These are phyloP conservation scores for Poterioochromonas sp. DNA, from an alignment of 352 stramenopile genomes.

Conservation along the genomic window DNA sequence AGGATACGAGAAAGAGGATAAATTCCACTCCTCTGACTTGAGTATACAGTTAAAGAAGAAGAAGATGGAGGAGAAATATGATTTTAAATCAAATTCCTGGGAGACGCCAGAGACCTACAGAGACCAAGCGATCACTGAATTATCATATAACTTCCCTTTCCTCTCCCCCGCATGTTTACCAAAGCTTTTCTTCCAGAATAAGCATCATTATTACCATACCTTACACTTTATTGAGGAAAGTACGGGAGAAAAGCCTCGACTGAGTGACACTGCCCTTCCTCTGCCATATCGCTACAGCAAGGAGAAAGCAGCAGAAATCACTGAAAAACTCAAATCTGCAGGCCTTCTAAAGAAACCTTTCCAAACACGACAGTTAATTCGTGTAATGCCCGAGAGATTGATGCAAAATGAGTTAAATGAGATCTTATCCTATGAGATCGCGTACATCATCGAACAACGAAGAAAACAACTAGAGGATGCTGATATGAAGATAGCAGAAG, in stretches of 20 bases:
- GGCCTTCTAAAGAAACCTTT: background rate
- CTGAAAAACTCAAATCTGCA: no score
- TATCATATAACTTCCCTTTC: conserved; percentile 1
- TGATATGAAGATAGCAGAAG: background rate
- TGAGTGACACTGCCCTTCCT: background rate
- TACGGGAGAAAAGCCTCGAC: background rate
- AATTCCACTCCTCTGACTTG: background rate
- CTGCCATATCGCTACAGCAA: background rate
- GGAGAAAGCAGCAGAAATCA: background rate
- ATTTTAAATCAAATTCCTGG: background rate
- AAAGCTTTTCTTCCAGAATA: background rate
- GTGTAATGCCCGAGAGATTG: no score
- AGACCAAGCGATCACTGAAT: background rate
- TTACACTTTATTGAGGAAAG: background rate
- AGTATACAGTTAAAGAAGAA: background rate
- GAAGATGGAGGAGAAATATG: background rate
- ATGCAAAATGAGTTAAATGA: background rate
- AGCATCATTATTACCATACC: conserved; percentile 17
- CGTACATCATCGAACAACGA: background rate
- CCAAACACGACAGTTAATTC: background rate
- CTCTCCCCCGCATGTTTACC: background rate
- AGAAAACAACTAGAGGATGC: background rate
- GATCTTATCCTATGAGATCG: background rate
- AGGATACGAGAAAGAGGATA: background rate
- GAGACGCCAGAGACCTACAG: background rate